These are phyloP conservation scores for Porpolomopsis calyptriformis DNA, from an alignment of 768 basidiomycete genomes.

Conservation along the genomic window DNA sequence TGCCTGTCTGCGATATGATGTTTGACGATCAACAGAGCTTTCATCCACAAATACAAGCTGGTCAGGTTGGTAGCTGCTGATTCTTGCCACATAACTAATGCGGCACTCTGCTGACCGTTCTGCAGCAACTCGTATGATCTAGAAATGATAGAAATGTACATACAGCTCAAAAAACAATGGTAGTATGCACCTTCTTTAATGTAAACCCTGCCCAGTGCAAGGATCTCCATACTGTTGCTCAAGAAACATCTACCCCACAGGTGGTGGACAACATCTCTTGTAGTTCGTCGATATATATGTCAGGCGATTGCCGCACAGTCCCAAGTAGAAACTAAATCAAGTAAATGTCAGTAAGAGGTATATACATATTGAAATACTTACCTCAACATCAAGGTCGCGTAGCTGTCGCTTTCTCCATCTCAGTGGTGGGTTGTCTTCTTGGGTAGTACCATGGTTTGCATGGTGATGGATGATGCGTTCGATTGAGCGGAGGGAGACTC, in stretches of 20 bases:
- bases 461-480: constrained; percentile 5
- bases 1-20: constrained; percentile 11
- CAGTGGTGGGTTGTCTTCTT: constrained; percentile 1
- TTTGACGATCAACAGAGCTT: constrained; percentile 20
- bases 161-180: neutral
- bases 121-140: constrained; percentile 1
- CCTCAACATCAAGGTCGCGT: constrained; percentile 8
- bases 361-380: neutral
- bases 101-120: constrained; percentile 4
- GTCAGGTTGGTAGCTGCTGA: constrained; percentile 11
- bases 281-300: neutral
- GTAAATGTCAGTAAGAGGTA: neutral
- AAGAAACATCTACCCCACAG: constrained; percentile 5
- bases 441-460: constrained; percentile 5
- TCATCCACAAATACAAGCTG: constrained; percentile 28
- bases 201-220: constrained; percentile 11
- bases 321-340: neutral
- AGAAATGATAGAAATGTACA: neutral
- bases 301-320: neutral
- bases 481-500: constrained; percentile 1
- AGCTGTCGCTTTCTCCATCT: constrained; percentile 2
- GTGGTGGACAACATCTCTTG: neutral
- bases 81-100: constrained; percentile 3
- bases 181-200: constrained; percentile 12
- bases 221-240: constrained; percentile 11